These are phyloP conservation scores for Pyrenochaeta sp. DNA, from an alignment of 2,329 filamentous ascomycete species.

Conservation along the genomic window DNA sequence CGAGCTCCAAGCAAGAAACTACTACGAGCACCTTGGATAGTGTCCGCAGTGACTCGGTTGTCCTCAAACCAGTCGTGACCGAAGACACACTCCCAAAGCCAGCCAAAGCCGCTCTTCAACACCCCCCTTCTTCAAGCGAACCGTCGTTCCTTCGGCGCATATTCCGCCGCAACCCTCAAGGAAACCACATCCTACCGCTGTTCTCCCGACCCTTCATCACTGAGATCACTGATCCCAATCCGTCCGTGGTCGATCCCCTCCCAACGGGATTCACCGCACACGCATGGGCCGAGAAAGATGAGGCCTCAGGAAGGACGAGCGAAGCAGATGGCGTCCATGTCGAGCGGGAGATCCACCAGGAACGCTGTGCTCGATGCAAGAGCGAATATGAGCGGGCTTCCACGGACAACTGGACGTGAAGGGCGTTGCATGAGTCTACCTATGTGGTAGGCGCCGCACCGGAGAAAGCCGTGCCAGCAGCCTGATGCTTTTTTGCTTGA, in stretches of 20 bases:
- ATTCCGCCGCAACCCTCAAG: conserved; percentile 15
- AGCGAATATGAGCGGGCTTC: conserved; percentile 12
- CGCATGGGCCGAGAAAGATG: conserved; percentile 32
- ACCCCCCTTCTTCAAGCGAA: background rate
- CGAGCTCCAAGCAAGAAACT: conserved; percentile 20
- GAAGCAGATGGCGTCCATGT: conserved; percentile 29
- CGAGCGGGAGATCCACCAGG: conserved; percentile 33
- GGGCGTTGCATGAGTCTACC: no score
- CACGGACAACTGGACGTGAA: conserved; percentile 15
- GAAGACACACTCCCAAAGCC: conserved; percentile 9
- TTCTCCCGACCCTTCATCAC: conserved; percentile 16
- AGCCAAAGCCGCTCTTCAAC: conserved; percentile 1
- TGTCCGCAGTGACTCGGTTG: conserved; percentile 19
- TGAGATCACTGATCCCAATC: conserved; percentile 4
- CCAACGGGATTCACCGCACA: conserved; percentile 23
- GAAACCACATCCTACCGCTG: conserved; percentile 24
- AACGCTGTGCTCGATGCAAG: conserved; percentile 11
- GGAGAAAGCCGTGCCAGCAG: no score
- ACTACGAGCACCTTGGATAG: conserved; percentile 18
- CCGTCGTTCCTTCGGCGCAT: conserved; percentile 27
- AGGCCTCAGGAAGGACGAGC: conserved; percentile 3
- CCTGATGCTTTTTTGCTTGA: no score
- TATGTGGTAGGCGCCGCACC: background rate
- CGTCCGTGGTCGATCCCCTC: conserved; percentile 1
- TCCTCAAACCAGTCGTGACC: conserved; percentile 15